Percentiles rank a stretch among this genome's conserved stretches.
Conservation (phyloP, 2,329 filamentous ascomycete genomes). For the Cryphonectria carpinicola region DNA sequence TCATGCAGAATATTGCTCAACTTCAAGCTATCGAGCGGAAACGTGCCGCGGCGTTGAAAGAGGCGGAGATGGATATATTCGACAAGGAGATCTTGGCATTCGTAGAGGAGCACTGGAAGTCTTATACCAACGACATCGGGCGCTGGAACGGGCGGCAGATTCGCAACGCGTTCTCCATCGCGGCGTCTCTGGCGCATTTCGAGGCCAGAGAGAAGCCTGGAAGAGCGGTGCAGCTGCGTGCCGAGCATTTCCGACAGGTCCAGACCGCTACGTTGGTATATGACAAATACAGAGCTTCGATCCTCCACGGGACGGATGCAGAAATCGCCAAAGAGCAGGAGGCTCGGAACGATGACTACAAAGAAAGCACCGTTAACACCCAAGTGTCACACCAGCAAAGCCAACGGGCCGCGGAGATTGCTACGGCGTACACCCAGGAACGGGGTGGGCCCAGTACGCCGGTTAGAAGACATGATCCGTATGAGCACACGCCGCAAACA, state of each 20-base stretch:
- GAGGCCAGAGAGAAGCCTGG: conserved; percentile 3
- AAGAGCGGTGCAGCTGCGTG: conserved; percentile 20
- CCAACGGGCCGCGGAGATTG: neutral
- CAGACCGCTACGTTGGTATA: conserved; percentile 11
- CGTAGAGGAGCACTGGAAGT: neutral
- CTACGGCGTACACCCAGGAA: neutral
- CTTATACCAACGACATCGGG: conserved; percentile 29
- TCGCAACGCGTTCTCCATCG: conserved; percentile 41
- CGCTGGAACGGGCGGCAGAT: conserved; percentile 41
- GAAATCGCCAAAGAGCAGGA: conserved; percentile 8
- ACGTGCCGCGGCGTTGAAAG: conserved; percentile 22
- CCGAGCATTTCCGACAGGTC: conserved; percentile 11
- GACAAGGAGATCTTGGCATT: conserved; percentile 7
- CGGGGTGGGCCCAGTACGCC: neutral
- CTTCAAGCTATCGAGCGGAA: conserved; percentile 13
- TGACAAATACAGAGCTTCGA: conserved; percentile 9
- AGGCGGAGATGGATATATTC: conserved; percentile 13
- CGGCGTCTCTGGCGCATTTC: conserved; percentile 22
- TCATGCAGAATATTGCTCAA: conserved; percentile 13
- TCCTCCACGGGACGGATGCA: neutral
- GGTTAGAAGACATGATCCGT: neutral
- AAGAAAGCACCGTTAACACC: neutral
- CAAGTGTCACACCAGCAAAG: neutral
- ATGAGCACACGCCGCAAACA: neutral
- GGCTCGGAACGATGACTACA: conserved; percentile 6